Percentiles rank a stretch among this genome's conserved stretches.
These are phyloP conservation scores for Mycena leptocephala DNA, from an alignment of 768 basidiomycete genomes.

Conservation along the genomic window DNA sequence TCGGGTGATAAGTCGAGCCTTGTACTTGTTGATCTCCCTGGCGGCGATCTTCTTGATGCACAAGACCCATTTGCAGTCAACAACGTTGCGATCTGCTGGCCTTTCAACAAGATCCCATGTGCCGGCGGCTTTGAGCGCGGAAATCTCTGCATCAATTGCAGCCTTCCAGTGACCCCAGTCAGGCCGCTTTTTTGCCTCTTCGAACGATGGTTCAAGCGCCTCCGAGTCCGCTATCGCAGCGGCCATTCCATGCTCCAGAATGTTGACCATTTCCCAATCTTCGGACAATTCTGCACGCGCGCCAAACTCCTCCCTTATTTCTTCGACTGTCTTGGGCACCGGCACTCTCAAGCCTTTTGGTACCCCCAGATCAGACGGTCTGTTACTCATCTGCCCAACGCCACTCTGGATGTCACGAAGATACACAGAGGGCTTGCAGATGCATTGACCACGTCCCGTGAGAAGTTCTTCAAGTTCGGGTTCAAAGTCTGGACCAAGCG, in stretches of 20 bases:
- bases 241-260: conserved; percentile 34
- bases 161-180: neutral
- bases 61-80: too few relatives aligned
- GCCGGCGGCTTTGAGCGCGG: too few relatives aligned
- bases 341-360: neutral
- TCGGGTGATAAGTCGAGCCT: too few relatives aligned
- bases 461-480: neutral
- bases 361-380: neutral
- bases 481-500: neutral
- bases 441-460: too few relatives aligned
- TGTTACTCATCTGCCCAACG: neutral
- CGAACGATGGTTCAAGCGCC: conserved; percentile 19
- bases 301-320: neutral
- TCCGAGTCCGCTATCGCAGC: conserved; percentile 36
- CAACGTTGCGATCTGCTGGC: too few relatives aligned
- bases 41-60: too few relatives aligned
- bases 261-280: neutral
- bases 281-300: neutral
- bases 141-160: neutral
- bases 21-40: too few relatives aligned
- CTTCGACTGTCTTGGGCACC: neutral
- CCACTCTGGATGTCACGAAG: neutral
- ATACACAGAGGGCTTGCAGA: neutral
- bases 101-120: too few relatives aligned
- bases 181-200: conserved; percentile 24